phyloP scores from a whole-genome alignment of 257 asterid genomes.

The Henckelia pumila region DNA sequence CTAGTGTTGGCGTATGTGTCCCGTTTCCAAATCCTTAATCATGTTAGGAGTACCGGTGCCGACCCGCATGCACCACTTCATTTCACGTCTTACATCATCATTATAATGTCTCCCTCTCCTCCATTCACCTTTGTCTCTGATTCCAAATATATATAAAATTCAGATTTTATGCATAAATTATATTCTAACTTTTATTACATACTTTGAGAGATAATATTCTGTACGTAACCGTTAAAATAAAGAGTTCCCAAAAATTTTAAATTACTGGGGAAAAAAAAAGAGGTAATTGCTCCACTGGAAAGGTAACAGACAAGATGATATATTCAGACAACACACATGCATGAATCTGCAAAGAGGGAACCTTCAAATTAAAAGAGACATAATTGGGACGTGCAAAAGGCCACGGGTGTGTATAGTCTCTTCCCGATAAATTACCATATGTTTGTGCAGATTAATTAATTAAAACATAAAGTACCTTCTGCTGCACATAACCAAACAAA shows the following conservation, averaged over 20 bases:
- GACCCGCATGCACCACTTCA: conserved; percentile 39
- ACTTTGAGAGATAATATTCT: too few species aligned
- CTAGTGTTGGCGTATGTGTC: neutral
- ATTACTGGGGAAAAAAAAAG: too few species aligned
- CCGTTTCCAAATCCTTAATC: conserved; percentile 20
- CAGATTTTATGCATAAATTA: neutral
- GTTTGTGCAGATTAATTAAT: neutral
- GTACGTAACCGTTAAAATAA: too few species aligned
- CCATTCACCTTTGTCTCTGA: neutral
- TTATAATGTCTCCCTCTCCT: neutral
- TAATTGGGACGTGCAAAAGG: conserved; percentile 25
- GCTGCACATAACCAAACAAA: conserved; percentile 24
- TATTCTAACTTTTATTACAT: too few species aligned
- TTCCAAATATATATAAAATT: neutral
- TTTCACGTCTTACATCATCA: conserved; percentile 33
- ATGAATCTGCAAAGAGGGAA: neutral
- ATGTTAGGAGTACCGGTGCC: conserved; percentile 14
- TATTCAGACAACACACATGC: conserved; percentile 43
- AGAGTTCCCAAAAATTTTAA: too few species aligned
- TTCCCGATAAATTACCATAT: conserved; percentile 43
- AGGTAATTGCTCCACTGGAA: conserved; percentile 32
- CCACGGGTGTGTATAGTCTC: conserved; percentile 29
- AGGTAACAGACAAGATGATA: conserved; percentile 34
- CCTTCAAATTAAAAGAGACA: conserved; percentile 27
- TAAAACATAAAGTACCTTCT: neutral